Evolutionary conservation across 495 filamentous ascomycete species (phyloP), one percentile per base, ranked within the genome.

Genomic region (Clohesyomyces aquaticus): DNA sequence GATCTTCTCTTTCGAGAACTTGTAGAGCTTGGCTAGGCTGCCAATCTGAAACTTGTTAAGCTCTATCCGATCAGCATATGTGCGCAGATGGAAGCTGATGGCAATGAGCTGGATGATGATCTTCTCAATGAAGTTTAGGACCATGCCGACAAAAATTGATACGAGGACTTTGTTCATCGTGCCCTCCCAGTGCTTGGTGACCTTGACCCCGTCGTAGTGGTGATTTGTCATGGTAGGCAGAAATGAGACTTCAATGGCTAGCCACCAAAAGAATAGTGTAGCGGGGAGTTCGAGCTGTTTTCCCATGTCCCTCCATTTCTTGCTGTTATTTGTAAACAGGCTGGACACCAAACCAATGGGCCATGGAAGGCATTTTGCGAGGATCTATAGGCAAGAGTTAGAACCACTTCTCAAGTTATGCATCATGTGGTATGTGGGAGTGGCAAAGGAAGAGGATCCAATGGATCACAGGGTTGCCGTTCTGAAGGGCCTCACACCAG

Each of bases 41-140:
- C 81, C 85, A 55, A 93, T 91, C 73, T 91, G 88, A 68, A 93
- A 92, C 70, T 96, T 94, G 77, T 96, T 97, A 64, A 93, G 80
- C 51, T 93, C 90, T 67, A 98, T 97, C 12, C 93, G 84, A 70
- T 95, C 91, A 23, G 90, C 86, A 64, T 98, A 98, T 8, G 93
- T 97, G 41, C 93, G 84, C 32, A 88, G 80, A 71, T 98, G 93
- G 74, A 98, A 97, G 68, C 86, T 91, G 66, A 92, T 89, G 18
- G 93, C 93, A 71, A 98, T 96, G 72, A 96, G 85, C 71, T 97
- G 92, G 59, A 96, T 93, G 65, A 96, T 83, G 59, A 98, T 89
- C 79, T 97, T 98, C 73, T 97, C 91, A 47, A 88, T 80, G 51
- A 94, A 84, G 74, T 98, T 97, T 53, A 97, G 77, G 29, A 85